phyloP scores from a whole-genome alignment of 305 asterid species.

The Euphrasia arctica region DNA sequence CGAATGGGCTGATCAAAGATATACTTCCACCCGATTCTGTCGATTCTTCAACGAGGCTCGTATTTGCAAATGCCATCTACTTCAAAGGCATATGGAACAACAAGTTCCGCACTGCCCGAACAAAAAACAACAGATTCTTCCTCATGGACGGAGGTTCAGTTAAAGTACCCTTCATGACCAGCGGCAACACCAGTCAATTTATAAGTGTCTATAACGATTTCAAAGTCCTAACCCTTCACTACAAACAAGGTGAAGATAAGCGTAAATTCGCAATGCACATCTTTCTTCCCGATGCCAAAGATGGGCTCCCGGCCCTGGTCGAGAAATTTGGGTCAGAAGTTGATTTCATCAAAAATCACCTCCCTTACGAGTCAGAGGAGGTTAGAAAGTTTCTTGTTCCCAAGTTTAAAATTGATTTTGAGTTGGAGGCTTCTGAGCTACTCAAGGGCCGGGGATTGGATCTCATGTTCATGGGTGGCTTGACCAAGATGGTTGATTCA shows the following conservation, averaged over 20 bases:
- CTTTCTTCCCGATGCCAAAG: too few species aligned
- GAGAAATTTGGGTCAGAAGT: too few species aligned
- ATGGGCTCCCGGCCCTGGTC: too few species aligned
- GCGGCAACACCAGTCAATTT: constrained; percentile 43
- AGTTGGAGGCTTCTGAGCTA: too few species aligned
- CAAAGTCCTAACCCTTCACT: constrained; percentile 65
- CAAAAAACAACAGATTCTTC: constrained; percentile 59
- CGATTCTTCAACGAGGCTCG: constrained; percentile 48
- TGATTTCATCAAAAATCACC: too few species aligned
- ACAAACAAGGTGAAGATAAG: constrained; percentile 9
- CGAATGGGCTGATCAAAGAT: constrained; percentile 68
- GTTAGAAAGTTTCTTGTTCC: too few species aligned
- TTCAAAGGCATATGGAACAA: constrained; percentile 80
- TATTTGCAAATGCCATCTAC: constrained; percentile 73
- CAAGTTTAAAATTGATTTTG: too few species aligned
- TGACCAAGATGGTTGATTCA: too few species aligned
- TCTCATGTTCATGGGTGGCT: too few species aligned
- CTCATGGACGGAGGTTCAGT: constrained; percentile 53
- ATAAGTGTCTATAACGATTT: constrained; percentile 52
- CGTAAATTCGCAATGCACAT: too few species aligned
- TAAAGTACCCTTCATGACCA: constrained; percentile 78
- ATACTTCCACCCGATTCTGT: constrained; percentile 62
- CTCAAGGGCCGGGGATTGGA: too few species aligned
- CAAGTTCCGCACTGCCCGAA: constrained; percentile 51
- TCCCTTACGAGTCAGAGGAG: too few species aligned